Conservation (phyloP, 1,284 basidiomycete species). For the Rhodotorula glutinis region DNA sequence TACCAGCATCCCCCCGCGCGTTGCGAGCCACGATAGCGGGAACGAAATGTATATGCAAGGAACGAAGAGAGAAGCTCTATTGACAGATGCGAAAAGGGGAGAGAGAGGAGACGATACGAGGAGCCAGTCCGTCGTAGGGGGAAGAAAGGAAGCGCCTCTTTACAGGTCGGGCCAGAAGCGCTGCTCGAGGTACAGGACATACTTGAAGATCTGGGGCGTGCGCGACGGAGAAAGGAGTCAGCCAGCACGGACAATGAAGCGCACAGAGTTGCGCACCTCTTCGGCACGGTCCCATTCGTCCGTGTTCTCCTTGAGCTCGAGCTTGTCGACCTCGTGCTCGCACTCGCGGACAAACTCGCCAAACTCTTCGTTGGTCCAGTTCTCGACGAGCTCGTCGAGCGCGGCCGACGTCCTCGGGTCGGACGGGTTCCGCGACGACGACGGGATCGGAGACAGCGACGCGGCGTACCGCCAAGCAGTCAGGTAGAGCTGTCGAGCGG, state of each 20-base stretch:
- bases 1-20: too few relatives aligned
- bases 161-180: constrained; percentile 26
- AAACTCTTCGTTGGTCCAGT: constrained; percentile 29
- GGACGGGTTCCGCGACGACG: background rate
- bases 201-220: constrained; percentile 26
- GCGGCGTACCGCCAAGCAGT: constrained; percentile 21
- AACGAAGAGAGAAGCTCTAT: too few relatives aligned
- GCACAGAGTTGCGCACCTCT: constrained; percentile 12
- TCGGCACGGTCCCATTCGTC: constrained; percentile 24
- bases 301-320: constrained; percentile 10
- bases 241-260: too few relatives aligned
- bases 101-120: too few relatives aligned
- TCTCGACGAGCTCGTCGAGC: constrained; percentile 21
- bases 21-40: too few relatives aligned
- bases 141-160: background rate
- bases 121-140: too few relatives aligned
- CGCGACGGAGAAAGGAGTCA: background rate
- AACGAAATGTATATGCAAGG: too few relatives aligned
- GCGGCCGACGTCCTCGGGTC: constrained; percentile 13
- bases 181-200: constrained; percentile 28
- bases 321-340: constrained; percentile 23
- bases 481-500: constrained; percentile 16
- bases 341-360: constrained; percentile 14
- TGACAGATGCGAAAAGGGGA: too few relatives aligned
- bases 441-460: background rate